Base-by-base conservation (phyloP, 768 basidiomycete species). In the Candolleomyces eurysporus region DNA sequence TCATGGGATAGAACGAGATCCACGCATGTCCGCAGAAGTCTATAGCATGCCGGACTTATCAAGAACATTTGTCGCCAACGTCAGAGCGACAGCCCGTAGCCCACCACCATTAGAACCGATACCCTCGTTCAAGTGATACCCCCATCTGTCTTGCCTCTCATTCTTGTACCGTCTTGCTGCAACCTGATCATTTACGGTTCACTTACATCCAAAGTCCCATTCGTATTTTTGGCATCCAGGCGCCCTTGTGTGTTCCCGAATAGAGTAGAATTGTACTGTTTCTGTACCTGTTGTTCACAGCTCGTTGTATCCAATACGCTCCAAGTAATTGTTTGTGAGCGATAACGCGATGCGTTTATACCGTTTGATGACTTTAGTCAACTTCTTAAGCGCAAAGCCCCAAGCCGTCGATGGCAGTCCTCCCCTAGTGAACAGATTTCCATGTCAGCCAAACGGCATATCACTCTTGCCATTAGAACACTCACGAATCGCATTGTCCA, bases 401-500 rank as follows among this genome's bases (percentile, higher is more conserved):
- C 31, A 39, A 14, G 43, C n/a, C 54, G 42, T 43, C 13, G 54
- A 56, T 1, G 54, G 13, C 3, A 56, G 39, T 5, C 54, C 54
- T 17, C 54, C 54, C 40, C 54, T 56, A 39, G 30, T 22, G 21
- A 30, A 14, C 49, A 51, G 9, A 51, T 31, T 19, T 9, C 19
- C 16, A 46, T 46, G 45, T 46, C 45, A 46, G 36, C 45, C 45
- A 17, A 46, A 5, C 16, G 16, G 16, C 45, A 17, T 6, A 6
- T 17, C 19, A 46, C 6, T 14, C 45, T 36, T 36, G 36, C 36
- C 6, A 17, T 21, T 19, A 5, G 22, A 16, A 58, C 13, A 60
- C 61, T 61, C n/a, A 65, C 56, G 64, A 59, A 56, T 58, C 58
- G 42, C 63, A 64, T 45, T 55, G 39, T 39, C 49, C 48, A 46